Evolutionary conservation across 2,329 filamentous ascomycete species (phyloP).

Genomic region (Phialocephala sp.): DNA sequence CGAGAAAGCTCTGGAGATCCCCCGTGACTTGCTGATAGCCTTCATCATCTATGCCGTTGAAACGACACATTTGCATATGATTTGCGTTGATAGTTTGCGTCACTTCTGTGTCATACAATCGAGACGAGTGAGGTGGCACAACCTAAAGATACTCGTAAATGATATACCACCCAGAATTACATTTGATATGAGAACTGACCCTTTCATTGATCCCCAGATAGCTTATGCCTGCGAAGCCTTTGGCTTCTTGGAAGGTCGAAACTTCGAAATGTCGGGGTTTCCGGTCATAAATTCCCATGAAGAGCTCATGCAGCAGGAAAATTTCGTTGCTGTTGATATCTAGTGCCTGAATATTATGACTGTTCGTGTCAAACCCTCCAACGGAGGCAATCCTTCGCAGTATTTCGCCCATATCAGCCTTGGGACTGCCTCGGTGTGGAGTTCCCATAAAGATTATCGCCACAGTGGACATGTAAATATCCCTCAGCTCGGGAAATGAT

Average conservation of each 20-base stretch:
- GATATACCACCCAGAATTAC: too few species aligned
- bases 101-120: constrained; percentile 28
- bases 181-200: too few species aligned
- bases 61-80: constrained; percentile 40
- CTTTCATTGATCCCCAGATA: constrained; percentile 18
- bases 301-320: constrained; percentile 29
- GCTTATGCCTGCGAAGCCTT: constrained; percentile 26
- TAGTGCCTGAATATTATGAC: constrained; percentile 30
- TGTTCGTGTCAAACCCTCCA: constrained; percentile 27
- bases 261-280: constrained; percentile 24
- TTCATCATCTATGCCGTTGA: constrained; percentile 32
- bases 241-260: constrained; percentile 33
- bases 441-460: constrained; percentile 43
- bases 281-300: constrained; percentile 30
- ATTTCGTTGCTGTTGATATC: constrained; percentile 37
- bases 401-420: constrained; percentile 34
- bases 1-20: constrained; percentile 35
- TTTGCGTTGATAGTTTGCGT: constrained; percentile 36
- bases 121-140: constrained; percentile 39
- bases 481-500: constrained; percentile 17
- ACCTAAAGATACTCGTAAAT: constrained; percentile 31
- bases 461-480: constrained; percentile 27
- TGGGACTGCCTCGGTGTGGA: constrained; percentile 42
- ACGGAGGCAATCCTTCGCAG: constrained; percentile 32
- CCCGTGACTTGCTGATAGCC: constrained; percentile 31